Conservation (phyloP, 2,329 filamentous ascomycete species). For the Penicillium brasilianum region DNA sequence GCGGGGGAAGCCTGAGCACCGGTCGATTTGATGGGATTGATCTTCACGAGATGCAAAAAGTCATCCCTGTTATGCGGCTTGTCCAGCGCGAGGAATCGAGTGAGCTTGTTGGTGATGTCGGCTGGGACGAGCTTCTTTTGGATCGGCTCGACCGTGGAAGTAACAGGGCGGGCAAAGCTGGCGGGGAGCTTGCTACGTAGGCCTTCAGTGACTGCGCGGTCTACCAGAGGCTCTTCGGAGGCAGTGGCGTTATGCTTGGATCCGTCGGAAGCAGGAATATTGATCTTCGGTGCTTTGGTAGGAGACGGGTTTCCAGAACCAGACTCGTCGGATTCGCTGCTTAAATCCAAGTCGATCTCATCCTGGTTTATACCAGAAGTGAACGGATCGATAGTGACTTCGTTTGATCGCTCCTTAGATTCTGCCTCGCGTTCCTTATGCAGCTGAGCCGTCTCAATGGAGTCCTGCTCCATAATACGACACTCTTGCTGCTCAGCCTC, state of each 20-base stretch:
- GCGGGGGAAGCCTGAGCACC: conserved; percentile 35
- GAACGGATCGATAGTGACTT: too few relatives aligned
- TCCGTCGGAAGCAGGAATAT: conserved; percentile 5
- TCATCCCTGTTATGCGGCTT: conserved; percentile 75
- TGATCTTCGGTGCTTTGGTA: background rate
- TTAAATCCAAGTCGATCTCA: conserved; percentile 48
- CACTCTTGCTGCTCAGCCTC: background rate
- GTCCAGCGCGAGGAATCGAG: conserved; percentile 86
- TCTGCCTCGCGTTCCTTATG: background rate
- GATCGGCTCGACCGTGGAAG: conserved; percentile 52
- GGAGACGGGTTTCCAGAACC: background rate
- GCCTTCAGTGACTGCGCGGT: conserved; percentile 61
- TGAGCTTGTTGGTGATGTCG: conserved; percentile 76
- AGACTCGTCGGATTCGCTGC: conserved; percentile 24
- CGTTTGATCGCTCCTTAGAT: background rate
- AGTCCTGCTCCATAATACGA: too few relatives aligned
- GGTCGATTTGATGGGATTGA: conserved; percentile 56
- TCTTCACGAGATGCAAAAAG: conserved; percentile 78
- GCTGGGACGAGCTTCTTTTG: conserved; percentile 67
- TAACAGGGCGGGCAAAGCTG: conserved; percentile 29
- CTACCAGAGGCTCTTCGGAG: conserved; percentile 24
- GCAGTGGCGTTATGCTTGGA: conserved; percentile 8
- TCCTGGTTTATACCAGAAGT: conserved; percentile 56
- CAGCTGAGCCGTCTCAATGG: background rate
- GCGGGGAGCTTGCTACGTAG: conserved; percentile 60